phyloP scores from a whole-genome alignment of 2,329 filamentous ascomycete species.

The Fusarium compactum region DNA sequence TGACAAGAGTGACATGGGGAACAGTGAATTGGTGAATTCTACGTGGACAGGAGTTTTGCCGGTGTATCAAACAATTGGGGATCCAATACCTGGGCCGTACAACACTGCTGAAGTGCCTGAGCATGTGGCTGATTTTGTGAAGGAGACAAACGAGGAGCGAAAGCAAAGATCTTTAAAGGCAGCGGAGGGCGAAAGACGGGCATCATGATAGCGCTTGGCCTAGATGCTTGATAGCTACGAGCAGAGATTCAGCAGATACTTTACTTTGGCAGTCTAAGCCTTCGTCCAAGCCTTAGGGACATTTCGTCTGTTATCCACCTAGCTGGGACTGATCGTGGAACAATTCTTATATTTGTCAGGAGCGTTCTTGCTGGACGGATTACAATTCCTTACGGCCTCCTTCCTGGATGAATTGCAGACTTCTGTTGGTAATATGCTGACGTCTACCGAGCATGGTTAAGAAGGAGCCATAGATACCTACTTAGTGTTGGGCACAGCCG shows the following conservation, averaged over 20 bases:
- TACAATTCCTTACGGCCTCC: too few species aligned
- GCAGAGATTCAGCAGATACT: not conserved
- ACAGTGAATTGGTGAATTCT: slow-evolving; percentile 55
- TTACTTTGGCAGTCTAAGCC: too few species aligned
- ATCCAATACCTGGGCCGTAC: slow-evolving; percentile 69
- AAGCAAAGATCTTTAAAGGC: slow-evolving; percentile 45
- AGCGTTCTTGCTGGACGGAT: too few species aligned
- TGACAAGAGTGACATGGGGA: slow-evolving; percentile 61
- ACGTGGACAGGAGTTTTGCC: slow-evolving; percentile 72
- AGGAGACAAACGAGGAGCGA: slow-evolving; percentile 52
- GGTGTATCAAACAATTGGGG: slow-evolving; percentile 72
- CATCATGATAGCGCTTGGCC: not conserved
- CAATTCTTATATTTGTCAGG: too few species aligned
- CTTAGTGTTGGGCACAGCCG: too few species aligned
- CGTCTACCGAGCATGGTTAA: too few species aligned
- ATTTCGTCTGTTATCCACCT: too few species aligned
- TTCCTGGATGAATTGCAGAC: too few species aligned
- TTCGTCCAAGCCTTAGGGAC: too few species aligned
- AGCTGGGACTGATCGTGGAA: too few species aligned
- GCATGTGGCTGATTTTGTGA: slow-evolving; percentile 64
- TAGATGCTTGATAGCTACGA: not conserved
- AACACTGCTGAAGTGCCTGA: slow-evolving; percentile 72
- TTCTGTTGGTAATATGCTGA: too few species aligned
- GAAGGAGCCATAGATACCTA: too few species aligned
- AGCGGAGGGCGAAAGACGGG: slow-evolving; percentile 42